Conservation (phyloP, 345 rosid species). For the Schrenkiella parvula region DNA sequence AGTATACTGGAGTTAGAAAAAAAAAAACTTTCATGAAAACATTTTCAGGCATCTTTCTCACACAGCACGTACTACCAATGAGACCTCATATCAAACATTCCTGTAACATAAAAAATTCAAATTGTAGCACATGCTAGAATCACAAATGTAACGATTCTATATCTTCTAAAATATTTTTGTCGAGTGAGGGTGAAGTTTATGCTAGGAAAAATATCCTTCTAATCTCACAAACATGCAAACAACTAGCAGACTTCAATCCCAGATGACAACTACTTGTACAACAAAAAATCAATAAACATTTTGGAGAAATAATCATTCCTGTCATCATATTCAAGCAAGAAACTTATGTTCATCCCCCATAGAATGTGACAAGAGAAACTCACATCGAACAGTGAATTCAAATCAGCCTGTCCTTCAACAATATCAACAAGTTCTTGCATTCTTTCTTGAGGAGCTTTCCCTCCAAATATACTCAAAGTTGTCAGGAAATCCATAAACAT, state of each 20-base stretch:
- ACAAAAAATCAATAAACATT: background rate
- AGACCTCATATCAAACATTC: background rate
- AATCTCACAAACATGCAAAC: background rate
- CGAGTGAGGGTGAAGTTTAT: background rate
- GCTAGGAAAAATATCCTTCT: background rate
- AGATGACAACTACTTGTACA: background rate
- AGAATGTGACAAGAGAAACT: conserved; percentile 28
- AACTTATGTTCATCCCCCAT: background rate
- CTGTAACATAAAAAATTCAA: background rate
- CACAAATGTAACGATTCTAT: background rate
- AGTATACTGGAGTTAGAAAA: background rate
- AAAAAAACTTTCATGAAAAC: background rate
- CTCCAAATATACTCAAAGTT: conserved; percentile 80
- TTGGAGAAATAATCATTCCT: background rate
- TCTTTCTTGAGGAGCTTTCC: conserved; percentile 81
- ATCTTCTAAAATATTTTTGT: background rate
- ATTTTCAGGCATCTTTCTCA: background rate
- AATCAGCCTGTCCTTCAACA: conserved; percentile 89
- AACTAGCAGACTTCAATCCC: background rate
- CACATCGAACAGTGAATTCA: conserved; percentile 78
- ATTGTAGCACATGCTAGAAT: background rate
- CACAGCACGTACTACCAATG: background rate
- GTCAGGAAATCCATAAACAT: conserved; percentile 92
- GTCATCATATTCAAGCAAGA: background rate
- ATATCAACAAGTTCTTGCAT: conserved; percentile 81